These are phyloP conservation scores for Erythrobasidium hasegawianum DNA, from an alignment of 1,284 basidiomycete species.

Conservation along the genomic window DNA sequence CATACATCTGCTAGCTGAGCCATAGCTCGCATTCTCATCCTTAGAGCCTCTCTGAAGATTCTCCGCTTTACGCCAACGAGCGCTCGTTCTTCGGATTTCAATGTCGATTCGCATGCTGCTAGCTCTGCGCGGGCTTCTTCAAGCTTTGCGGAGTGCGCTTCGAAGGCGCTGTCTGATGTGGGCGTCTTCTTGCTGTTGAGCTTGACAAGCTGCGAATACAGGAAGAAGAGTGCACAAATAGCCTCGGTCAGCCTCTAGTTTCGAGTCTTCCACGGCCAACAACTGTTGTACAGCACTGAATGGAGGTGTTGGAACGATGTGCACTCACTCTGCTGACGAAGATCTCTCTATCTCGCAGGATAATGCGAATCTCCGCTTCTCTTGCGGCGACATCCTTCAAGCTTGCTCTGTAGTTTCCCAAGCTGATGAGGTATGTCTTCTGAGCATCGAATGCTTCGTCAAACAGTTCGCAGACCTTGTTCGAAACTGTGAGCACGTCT, in stretches of 20 bases:
- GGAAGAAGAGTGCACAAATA: no score
- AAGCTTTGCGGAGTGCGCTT: constrained; percentile 47
- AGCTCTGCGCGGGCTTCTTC: constrained; percentile 50
- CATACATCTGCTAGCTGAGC: constrained; percentile 50
- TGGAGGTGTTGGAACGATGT: neutral
- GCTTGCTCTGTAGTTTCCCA: constrained; percentile 49
- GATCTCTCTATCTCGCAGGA: constrained; percentile 52
- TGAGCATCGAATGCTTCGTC: constrained; percentile 48
- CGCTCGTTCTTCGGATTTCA: constrained; percentile 48
- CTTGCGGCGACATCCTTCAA: constrained; percentile 52
- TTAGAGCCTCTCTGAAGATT: constrained; percentile 51
- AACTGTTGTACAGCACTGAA: neutral
- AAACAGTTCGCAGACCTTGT: constrained; percentile 48
- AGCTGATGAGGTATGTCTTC: constrained; percentile 48
- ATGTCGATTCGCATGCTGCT: constrained; percentile 50
- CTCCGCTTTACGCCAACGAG: constrained; percentile 50
- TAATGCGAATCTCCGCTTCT: constrained; percentile 49
- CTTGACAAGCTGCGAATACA: constrained; percentile 46
- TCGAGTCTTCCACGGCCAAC: neutral
- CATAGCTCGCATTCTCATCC: constrained; percentile 50
- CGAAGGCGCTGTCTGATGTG: constrained; percentile 41
- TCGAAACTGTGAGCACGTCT: constrained; percentile 43
- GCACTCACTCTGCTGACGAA: constrained; percentile 47
- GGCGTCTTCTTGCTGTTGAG: constrained; percentile 48
- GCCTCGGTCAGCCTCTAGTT: neutral